These are phyloP conservation scores for Botrytis sinoallii DNA, from an alignment of 2,329 filamentous ascomycete species.

Conservation along the genomic window DNA sequence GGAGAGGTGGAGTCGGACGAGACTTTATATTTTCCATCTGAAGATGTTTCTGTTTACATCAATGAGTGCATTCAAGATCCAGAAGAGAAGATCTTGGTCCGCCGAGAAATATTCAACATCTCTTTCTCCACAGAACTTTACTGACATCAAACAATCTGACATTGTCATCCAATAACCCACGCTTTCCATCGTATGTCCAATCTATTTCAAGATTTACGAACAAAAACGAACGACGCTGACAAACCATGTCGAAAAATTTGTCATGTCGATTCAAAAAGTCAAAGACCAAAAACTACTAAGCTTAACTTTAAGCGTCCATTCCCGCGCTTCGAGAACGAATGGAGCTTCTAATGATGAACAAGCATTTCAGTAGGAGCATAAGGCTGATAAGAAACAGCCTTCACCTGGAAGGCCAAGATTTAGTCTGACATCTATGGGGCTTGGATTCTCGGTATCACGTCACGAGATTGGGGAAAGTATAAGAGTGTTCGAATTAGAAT, in stretches of 20 bases:
- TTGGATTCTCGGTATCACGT: neutral
- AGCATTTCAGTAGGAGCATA: neutral
- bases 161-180: neutral
- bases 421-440: neutral
- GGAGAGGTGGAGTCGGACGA: neutral
- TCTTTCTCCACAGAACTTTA: neutral
- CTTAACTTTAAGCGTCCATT: neutral
- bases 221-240: neutral
- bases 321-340: neutral
- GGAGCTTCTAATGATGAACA: neutral
- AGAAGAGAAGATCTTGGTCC: neutral
- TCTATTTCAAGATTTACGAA: neutral
- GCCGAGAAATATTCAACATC: neutral
- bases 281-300: neutral
- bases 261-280: neutral
- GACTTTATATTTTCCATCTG: neutral
- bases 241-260: neutral
- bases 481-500: neutral
- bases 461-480: neutral
- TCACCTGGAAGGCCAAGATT: neutral
- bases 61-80: neutral
- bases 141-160: neutral
- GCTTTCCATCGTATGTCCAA: neutral
- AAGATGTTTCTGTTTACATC: neutral
- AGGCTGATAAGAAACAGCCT: neutral